Evolutionary conservation across 768 basidiomycete genomes (phyloP).

Genomic region (Polyporus arcularius): DNA sequence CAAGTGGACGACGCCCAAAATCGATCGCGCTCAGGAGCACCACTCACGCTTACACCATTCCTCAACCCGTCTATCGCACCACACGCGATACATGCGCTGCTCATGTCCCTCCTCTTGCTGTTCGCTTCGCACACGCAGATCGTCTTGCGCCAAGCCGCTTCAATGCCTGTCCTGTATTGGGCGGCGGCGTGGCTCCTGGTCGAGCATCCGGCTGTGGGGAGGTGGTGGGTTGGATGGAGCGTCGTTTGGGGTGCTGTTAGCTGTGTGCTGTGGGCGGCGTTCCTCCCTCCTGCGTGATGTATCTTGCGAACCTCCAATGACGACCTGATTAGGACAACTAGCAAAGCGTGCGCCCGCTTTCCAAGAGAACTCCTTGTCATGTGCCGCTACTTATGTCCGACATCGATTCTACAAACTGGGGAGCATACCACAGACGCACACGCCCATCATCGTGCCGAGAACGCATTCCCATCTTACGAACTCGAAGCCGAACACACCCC

Average conservation of each 20-base stretch:
- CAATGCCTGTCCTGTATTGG: slow-evolving; percentile 86
- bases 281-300: slow-evolving; percentile 84
- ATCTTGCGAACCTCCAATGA: too few species aligned
- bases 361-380: too few species aligned
- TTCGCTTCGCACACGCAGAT: slow-evolving; percentile 90
- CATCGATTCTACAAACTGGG: too few species aligned
- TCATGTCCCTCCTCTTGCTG: slow-evolving; percentile 63
- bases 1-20: not conserved
- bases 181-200: slow-evolving; percentile 69
- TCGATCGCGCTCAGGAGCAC: not conserved
- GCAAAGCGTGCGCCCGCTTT: too few species aligned
- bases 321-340: too few species aligned
- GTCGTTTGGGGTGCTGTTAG: slow-evolving; percentile 73
- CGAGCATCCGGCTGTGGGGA: slow-evolving; percentile 49
- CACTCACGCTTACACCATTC: slow-evolving; percentile 31
- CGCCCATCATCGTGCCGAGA: too few species aligned
- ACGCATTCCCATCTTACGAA: too few species aligned
- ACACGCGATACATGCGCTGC: slow-evolving; percentile 73
- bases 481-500: too few species aligned
- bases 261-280: slow-evolving; percentile 77
- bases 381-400: too few species aligned
- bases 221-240: slow-evolving; percentile 76
- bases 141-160: slow-evolving; percentile 70
- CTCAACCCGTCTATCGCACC: slow-evolving; percentile 52
- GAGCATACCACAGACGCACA: too few species aligned